Evolutionary conservation across 805 yeast genomes (phyloP).

Genomic region (Teunomyces gatunensis): DNA sequence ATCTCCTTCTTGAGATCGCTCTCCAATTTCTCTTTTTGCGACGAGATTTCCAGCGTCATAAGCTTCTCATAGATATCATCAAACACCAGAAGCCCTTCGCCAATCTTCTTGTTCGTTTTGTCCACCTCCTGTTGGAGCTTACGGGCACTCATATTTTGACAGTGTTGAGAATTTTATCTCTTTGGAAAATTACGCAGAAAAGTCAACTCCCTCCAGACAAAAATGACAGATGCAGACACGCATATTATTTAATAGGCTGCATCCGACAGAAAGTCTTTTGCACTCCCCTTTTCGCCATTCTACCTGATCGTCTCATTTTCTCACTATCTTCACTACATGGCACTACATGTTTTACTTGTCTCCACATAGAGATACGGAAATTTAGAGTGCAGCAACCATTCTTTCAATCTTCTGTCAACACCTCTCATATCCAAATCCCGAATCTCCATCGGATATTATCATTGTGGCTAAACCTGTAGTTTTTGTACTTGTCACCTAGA

Average conservation of each 20-base stretch:
- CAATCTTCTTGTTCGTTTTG: slow-evolving; percentile 84
- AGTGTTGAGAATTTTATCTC: neutral
- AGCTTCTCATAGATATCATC: slow-evolving; percentile 86
- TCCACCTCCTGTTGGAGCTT: slow-evolving; percentile 75
- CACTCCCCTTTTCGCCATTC: too few relatives aligned
- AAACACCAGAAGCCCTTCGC: slow-evolving; percentile 85
- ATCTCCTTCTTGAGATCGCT: slow-evolving; percentile 91
- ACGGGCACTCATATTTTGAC: slow-evolving; percentile 36
- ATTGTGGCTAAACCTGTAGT: too few relatives aligned
- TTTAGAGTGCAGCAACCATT: too few relatives aligned
- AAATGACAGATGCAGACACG: neutral
- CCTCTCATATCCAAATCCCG: too few relatives aligned
- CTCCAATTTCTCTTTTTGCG: slow-evolving; percentile 93
- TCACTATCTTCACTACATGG: too few relatives aligned
- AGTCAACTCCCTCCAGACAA: neutral
- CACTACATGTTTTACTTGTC: too few relatives aligned
- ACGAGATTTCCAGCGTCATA: slow-evolving; percentile 71
- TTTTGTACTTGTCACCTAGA: too few relatives aligned
- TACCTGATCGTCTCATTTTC: too few relatives aligned
- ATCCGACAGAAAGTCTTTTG: too few relatives aligned
- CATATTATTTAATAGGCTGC: neutral
- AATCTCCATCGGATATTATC: too few relatives aligned
- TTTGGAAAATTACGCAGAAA: neutral
- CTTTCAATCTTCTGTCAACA: too few relatives aligned
- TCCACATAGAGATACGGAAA: too few relatives aligned